A percentile compares a stretch with the other conserved stretches of the same genome.
Conservation (phyloP, 2,329 filamentous ascomycete species). For the Pseudopithomyces chartarum region DNA sequence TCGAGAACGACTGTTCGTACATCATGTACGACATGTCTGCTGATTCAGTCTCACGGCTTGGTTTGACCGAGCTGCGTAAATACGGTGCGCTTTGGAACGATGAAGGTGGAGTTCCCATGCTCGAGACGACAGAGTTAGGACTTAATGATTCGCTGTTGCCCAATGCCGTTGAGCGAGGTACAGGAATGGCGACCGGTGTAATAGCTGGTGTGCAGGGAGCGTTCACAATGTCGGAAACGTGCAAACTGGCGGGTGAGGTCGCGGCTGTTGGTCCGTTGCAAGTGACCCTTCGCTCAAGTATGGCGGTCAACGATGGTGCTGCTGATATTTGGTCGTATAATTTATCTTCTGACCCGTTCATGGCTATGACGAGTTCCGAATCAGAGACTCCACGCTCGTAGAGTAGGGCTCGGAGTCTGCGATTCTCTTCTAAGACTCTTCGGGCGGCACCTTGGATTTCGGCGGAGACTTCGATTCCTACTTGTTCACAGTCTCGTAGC, state of each 20-base stretch:
- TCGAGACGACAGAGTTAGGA: conserved; percentile 38
- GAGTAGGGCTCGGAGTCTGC: conserved; percentile 64
- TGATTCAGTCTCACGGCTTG: conserved; percentile 28
- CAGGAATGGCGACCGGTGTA: conserved; percentile 28
- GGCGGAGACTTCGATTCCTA: conserved; percentile 70
- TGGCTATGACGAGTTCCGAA: conserved; percentile 52
- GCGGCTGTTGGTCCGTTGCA: conserved; percentile 26
- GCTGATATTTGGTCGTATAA: conserved; percentile 36
- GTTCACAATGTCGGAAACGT: conserved; percentile 17
- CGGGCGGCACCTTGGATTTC: conserved; percentile 74
- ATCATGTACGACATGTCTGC: conserved; percentile 32
- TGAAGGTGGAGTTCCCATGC: conserved; percentile 35
- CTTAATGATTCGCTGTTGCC: conserved; percentile 35
- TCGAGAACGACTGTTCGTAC: conserved; percentile 27
- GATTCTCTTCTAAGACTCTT: conserved; percentile 72
- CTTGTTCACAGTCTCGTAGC: conserved; percentile 65
- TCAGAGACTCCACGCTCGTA: conserved; percentile 62
- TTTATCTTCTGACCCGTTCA: conserved; percentile 28
- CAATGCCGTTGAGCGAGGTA: conserved; percentile 25
- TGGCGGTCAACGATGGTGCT: conserved; percentile 29
- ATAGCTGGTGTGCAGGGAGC: conserved; percentile 23
- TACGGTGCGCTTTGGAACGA: conserved; percentile 25
- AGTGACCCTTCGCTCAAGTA: conserved; percentile 37
- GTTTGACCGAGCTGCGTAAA: conserved; percentile 24
- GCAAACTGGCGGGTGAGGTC: conserved; percentile 17